A percentile compares a stretch with the other conserved stretches of the same genome.
Conservation (phyloP, 1,284 basidiomycete species). For the Microbotryum silenes-acaulis region DNA sequence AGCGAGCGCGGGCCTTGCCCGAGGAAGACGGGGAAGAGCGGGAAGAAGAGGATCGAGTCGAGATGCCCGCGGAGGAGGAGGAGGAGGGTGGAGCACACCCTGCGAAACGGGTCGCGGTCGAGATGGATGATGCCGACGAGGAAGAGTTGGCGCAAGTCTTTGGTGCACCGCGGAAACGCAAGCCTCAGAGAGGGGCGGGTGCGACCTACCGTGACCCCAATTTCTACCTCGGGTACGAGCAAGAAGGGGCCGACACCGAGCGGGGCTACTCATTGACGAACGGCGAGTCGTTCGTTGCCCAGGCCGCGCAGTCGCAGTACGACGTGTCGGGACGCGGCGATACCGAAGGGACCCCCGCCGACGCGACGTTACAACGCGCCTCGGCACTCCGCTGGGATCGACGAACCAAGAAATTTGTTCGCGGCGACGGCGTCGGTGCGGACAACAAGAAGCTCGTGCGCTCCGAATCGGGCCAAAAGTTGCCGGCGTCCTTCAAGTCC, state of each 20-base stretch:
- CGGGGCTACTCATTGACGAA: conserved; percentile 83
- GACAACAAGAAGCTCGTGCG: conserved; percentile 93
- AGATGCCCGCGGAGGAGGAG: conserved; percentile 42
- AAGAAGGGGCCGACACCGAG: conserved; percentile 74
- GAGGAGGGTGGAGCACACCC: conserved; percentile 36
- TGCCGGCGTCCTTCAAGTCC: conserved; percentile 89
- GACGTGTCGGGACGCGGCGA: conserved; percentile 76
- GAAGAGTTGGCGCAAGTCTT: conserved; percentile 57
- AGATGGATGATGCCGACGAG: conserved; percentile 38
- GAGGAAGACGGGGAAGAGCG: conserved; percentile 43
- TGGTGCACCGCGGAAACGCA: conserved; percentile 49
- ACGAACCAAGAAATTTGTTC: conserved; percentile 91
- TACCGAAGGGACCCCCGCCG: conserved; percentile 44
- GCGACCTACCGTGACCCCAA: conserved; percentile 63
- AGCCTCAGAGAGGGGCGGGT: conserved; percentile 34
- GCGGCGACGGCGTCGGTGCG: conserved; percentile 71
- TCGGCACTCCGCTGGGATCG: conserved; percentile 77
- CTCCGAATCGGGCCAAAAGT: conserved; percentile 81
- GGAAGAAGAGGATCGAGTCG: conserved; percentile 33
- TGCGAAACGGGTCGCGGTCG: conserved; percentile 17
- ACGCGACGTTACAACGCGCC: conserved; percentile 58
- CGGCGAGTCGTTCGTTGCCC: conserved; percentile 68
- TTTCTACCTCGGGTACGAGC: conserved; percentile 87
- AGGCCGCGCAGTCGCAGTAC: conserved; percentile 70
- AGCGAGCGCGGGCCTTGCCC: conserved; percentile 35